Conservation (phyloP, 495 filamentous ascomycete genomes). For the Penicillium goetzii region DNA sequence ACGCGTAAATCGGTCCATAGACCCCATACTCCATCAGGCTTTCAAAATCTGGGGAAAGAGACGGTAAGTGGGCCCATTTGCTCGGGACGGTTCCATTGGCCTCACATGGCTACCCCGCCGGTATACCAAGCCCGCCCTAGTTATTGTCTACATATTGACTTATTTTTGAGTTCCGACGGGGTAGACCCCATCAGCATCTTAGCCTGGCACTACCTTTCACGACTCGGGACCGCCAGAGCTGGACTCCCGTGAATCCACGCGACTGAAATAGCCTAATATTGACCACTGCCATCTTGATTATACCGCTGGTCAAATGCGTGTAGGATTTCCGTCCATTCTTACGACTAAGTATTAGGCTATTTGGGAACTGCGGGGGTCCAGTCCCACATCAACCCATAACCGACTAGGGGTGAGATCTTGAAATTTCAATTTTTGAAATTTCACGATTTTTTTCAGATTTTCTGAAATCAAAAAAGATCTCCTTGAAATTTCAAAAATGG, state of each 20-base stretch:
- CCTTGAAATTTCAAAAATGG: too few relatives aligned
- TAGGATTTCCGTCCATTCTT: background rate
- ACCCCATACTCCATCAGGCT: background rate
- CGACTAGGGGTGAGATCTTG: too few relatives aligned
- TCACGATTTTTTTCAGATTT: too few relatives aligned
- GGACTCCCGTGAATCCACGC: background rate
- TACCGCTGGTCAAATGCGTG: too few relatives aligned
- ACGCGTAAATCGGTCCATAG: background rate
- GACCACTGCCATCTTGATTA: background rate
- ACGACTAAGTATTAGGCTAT: background rate
- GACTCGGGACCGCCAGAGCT: background rate
- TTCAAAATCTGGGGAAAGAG: background rate
- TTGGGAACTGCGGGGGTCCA: background rate
- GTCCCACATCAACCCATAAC: background rate
- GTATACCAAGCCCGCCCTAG: background rate
- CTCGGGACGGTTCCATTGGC: background rate
- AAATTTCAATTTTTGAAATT: too few relatives aligned
- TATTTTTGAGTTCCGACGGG: conserved; percentile 6
- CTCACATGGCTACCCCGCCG: background rate
- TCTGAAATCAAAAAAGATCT: too few relatives aligned
- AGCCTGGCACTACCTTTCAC: background rate
- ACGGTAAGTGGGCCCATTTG: background rate
- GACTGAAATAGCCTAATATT: background rate
- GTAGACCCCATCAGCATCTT: background rate
- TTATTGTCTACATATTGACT: too few relatives aligned